phyloP scores from a whole-genome alignment of 345 rosid genomes.

The Pugionium cornutum region DNA sequence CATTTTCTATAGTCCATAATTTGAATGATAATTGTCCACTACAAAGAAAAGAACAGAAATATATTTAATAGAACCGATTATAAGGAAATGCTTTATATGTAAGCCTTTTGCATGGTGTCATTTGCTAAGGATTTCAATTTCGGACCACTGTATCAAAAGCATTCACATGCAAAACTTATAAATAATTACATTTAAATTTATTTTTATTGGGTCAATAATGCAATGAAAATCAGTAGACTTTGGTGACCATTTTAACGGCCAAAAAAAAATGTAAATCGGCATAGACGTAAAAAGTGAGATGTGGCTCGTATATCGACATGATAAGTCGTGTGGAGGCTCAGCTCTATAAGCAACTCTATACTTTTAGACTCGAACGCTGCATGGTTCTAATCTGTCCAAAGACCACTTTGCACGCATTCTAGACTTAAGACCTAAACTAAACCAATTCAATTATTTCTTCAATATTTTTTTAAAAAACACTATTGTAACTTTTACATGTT shows the following conservation, averaged over 20 bases:
- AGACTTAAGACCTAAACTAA: constrained; percentile 17
- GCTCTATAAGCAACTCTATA: constrained; percentile 22
- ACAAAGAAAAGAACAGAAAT: background rate
- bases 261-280: background rate
- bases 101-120: too few species aligned
- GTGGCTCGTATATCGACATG: constrained; percentile 21
- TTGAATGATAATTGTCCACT: background rate
- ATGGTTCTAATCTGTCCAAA: constrained; percentile 17
- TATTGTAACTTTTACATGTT: background rate
- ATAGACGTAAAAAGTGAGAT: background rate
- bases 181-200: too few species aligned
- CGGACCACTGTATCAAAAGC: constrained; percentile 26
- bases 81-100: background rate
- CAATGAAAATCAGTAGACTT: background rate
- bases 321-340: constrained; percentile 16
- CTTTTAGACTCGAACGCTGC: constrained; percentile 30
- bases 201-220: background rate
- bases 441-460: constrained; percentile 7
- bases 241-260: background rate
- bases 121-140: background rate
- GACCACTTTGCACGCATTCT: constrained; percentile 28
- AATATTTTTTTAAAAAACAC: background rate
- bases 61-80: background rate
- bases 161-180: constrained; percentile 27
- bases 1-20: background rate